phyloP scores from a whole-genome alignment of 106 monocot species.

The Ottelia alismoides region DNA sequence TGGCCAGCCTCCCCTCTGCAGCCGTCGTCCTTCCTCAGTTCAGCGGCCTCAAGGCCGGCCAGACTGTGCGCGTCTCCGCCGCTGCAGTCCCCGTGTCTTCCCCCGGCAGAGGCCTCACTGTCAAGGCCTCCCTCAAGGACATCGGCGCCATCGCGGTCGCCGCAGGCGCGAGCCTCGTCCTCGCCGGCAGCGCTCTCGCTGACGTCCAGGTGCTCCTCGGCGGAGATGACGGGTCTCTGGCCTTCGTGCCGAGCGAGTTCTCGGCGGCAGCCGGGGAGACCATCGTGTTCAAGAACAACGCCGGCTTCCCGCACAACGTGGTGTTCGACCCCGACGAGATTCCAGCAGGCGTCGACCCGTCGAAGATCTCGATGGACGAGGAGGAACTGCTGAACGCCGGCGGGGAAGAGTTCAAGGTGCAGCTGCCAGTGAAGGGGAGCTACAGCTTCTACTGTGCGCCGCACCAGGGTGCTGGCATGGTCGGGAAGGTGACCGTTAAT shows the following conservation, averaged over 20 bases:
- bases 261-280: slow-evolving; percentile 43
- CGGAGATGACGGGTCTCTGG: slow-evolving; percentile 37
- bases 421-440: slow-evolving; percentile 52
- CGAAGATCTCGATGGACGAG: slow-evolving; percentile 70
- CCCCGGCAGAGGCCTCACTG: slow-evolving; percentile 2
- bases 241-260: slow-evolving; percentile 53
- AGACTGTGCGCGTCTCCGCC: neutral
- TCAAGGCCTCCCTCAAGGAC: slow-evolving; percentile 49
- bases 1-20: slow-evolving; percentile 56
- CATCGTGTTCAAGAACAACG: slow-evolving; percentile 91
- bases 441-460: slow-evolving; percentile 84
- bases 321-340: slow-evolving; percentile 84
- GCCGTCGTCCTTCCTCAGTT: slow-evolving; percentile 66
- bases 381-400: slow-evolving; percentile 66
- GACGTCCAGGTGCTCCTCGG: slow-evolving; percentile 53
- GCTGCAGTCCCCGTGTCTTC: neutral
- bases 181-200: slow-evolving; percentile 55
- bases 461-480: slow-evolving; percentile 92
- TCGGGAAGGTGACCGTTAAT: slow-evolving; percentile 76
- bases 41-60: slow-evolving; percentile 41
- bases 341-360: slow-evolving; percentile 54
- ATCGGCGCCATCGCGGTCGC: slow-evolving; percentile 31
- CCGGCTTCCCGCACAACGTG: slow-evolving; percentile 92
- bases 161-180: slow-evolving; percentile 32
- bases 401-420: slow-evolving; percentile 50